These are phyloP conservation scores for Teunomyces gatunensis DNA, from an alignment of 805 yeast genomes.

Conservation along the genomic window DNA sequence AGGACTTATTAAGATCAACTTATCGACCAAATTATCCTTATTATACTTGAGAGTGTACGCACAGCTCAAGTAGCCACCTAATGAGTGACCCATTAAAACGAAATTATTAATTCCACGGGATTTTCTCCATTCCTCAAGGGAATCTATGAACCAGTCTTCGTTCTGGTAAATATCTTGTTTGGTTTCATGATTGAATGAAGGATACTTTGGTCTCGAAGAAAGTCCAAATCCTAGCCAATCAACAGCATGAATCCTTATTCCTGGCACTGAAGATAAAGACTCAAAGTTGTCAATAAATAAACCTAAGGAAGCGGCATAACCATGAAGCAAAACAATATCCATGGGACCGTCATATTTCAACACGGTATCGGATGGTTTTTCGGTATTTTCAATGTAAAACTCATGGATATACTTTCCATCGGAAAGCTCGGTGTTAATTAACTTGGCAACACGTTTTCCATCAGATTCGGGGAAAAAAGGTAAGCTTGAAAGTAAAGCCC, in stretches of 20 bases:
- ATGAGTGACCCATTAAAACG: constrained; percentile 42
- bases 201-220: constrained; percentile 55
- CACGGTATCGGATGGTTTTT: constrained; percentile 25
- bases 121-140: constrained; percentile 42
- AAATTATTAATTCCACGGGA: constrained; percentile 33
- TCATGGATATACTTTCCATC: constrained; percentile 69
- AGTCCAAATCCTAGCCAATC: constrained; percentile 74
- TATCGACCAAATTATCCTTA: constrained; percentile 30
- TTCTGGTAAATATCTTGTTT: constrained; percentile 33
- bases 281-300: constrained; percentile 72
- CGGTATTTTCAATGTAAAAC: constrained; percentile 55
- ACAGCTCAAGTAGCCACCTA: constrained; percentile 44
- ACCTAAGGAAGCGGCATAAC: constrained; percentile 90
- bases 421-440: constrained; percentile 57
- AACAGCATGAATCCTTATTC: constrained; percentile 60
- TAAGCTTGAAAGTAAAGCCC: constrained; percentile 49
- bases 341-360: constrained; percentile 11
- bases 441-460: constrained; percentile 42
- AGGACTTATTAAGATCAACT: constrained; percentile 41
- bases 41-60: constrained; percentile 44
- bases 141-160: constrained; percentile 45
- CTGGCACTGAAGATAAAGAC: constrained; percentile 44
- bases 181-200: constrained; percentile 26
- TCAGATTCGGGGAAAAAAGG: constrained; percentile 60
- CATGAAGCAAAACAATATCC: constrained; percentile 80